These are phyloP conservation scores for Leishmania amazonensis DNA, from an alignment of 208 protist species.

Conservation along the genomic window DNA sequence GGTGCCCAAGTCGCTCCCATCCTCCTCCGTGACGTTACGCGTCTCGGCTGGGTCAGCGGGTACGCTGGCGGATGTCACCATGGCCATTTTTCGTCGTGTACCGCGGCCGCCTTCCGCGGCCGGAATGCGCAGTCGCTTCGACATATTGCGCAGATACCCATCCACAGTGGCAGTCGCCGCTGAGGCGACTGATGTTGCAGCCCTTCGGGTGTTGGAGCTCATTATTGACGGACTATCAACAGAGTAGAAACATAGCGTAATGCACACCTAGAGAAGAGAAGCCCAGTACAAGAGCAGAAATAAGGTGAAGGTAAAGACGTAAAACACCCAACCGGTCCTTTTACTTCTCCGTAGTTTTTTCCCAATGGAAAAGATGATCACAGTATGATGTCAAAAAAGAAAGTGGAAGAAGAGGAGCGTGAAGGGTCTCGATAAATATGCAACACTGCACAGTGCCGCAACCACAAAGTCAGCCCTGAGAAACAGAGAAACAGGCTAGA, in stretches of 20 bases:
- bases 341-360: neutral
- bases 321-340: neutral
- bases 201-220: slow-evolving; percentile 14
- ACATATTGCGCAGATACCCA: slow-evolving; percentile 86
- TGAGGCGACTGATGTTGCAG: slow-evolving; percentile 47
- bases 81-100: slow-evolving; percentile 76
- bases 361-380: neutral
- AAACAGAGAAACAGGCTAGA: neutral
- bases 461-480: neutral
- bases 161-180: slow-evolving; percentile 76
- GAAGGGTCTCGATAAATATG: neutral
- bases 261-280: neutral
- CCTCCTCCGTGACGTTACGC: neutral
- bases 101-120: slow-evolving; percentile 76
- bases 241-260: neutral
- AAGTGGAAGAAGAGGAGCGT: neutral
- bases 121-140: slow-evolving; percentile 70
- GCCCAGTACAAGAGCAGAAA: neutral
- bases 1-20: slow-evolving; percentile 23
- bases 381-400: neutral
- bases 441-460: too few relatives aligned
- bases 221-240: slow-evolving; percentile 3
- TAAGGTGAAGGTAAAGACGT: neutral
- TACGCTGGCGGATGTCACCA: slow-evolving; percentile 71
- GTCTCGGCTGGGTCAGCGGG: slow-evolving; percentile 5